Base-by-base conservation (phyloP, 257 asterid genomes). In the Schizonepeta tenuifolia region DNA sequence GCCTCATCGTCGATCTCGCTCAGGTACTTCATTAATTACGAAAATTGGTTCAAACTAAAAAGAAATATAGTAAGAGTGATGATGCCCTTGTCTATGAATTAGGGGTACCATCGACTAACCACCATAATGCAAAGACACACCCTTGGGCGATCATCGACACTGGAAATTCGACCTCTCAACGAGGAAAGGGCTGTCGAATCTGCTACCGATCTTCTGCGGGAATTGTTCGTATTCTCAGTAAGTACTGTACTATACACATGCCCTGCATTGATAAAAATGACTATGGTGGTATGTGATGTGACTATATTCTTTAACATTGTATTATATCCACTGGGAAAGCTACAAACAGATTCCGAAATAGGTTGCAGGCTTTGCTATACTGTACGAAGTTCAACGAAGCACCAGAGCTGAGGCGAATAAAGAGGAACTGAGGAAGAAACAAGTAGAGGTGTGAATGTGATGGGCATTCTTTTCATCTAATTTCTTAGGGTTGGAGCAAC, bases 1-100 rank as follows among this genome's bases (percentile, higher is more conserved):
- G 65, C 40, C 65, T 54, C 65, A 69, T 69, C 65, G 2, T 69
- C 73, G 50, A 69, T 1, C 73, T 69, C 18, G 73, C 73, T 69
- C 73, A 69, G 73, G 73, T 69, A 40, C 41, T n/a, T n/a, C n/a
- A n/a, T n/a, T n/a, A n/a, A n/a, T n/a, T n/a, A n/a, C n/a, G n/a
- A n/a, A n/a, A n/a, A n/a, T n/a, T n/a, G n/a, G n/a, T n/a, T 31
- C 36, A 31, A 31, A 31, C 36, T 4, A 5, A 31, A 31, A 31
- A 5, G 3, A 31, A 31, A 5, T 0, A 31, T 3, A 28, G 4
- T 0, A 31, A 31, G 3, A 31, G 5, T 4, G 18, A 44, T 13
- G 15, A 41, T 41, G 47, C 33, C 33, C 33, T 28, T 28, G 5
- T 28, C 33, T 28, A 28, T 4, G 7, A 31, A 68, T 14, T 69